Percentiles rank a stretch among this genome's conserved stretches.
Conservation (phyloP, 2,329 filamentous ascomycete genomes). For the Sporothrix euskadiensis region DNA sequence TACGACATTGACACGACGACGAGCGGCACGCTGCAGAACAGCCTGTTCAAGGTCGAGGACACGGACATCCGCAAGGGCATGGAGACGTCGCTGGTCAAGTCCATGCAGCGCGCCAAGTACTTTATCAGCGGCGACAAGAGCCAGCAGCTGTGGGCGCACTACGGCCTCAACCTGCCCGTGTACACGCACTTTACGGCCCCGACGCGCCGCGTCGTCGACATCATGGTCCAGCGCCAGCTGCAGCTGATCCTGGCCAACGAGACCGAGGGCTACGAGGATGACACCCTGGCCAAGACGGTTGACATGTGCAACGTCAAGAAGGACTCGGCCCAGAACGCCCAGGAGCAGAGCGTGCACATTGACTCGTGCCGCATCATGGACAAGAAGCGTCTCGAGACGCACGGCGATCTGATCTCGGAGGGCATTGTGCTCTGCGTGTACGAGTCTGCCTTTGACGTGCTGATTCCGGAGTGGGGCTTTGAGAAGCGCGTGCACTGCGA, state of each 20-base stretch:
- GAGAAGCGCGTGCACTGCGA: conserved; percentile 99
- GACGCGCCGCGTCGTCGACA: conserved; percentile 89
- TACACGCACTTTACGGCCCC: conserved; percentile 99
- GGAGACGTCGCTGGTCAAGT: conserved; percentile 93
- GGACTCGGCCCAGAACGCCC: conserved; percentile 93
- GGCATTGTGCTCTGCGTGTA: conserved; percentile 97
- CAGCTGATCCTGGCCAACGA: conserved; percentile 80
- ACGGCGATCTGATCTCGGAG: conserved; percentile 90
- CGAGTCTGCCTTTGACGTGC: conserved; percentile 95
- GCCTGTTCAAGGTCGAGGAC: conserved; percentile 90
- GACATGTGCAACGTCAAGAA: conserved; percentile 99
- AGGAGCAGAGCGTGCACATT: conserved; percentile 98
- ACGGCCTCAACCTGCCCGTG: conserved; percentile 84
- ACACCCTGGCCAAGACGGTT: conserved; percentile 84
- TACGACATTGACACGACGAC: conserved; percentile 87
- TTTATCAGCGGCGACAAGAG: conserved; percentile 75
- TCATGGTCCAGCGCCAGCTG: conserved; percentile 92
- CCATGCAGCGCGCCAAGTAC: conserved; percentile 96
- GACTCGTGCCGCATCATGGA: conserved; percentile 97
- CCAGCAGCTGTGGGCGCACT: conserved; percentile 78
- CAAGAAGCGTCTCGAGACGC: conserved; percentile 79
- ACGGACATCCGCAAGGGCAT: conserved; percentile 90
- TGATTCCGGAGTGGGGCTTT: conserved; percentile 97
- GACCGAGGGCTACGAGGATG: conserved; percentile 84
- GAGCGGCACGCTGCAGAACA: conserved; percentile 90